Conservation (phyloP, 805 yeast genomes). For the Saccharomycopsis sp. region DNA sequence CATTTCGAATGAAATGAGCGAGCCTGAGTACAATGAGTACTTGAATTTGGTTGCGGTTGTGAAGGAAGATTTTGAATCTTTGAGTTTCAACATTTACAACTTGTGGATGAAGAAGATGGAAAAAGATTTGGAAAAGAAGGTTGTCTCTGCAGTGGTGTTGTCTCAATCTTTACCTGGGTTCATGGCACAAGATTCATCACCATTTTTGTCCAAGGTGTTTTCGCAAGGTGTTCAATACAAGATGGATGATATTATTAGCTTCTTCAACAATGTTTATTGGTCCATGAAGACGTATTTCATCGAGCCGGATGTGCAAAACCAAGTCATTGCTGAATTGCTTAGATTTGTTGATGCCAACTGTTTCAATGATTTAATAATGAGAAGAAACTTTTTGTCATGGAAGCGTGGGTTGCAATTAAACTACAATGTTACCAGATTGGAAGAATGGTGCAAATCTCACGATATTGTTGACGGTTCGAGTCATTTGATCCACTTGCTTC, state of each 20-base stretch:
- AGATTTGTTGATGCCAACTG: constrained; percentile 86
- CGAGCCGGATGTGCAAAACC: constrained; percentile 75
- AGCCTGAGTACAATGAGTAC: constrained; percentile 83
- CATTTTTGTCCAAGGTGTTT: constrained; percentile 78
- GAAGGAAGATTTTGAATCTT: constrained; percentile 86
- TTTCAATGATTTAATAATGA: constrained; percentile 91
- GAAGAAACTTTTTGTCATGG: constrained; percentile 93
- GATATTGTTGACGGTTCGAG: constrained; percentile 81
- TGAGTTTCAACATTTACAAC: constrained; percentile 88
- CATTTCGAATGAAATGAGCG: constrained; percentile 75
- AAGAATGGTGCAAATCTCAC: constrained; percentile 97
- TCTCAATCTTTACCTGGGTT: constrained; percentile 96
- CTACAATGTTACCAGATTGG: constrained; percentile 91
- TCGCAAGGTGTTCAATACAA: constrained; percentile 62
- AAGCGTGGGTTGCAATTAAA: constrained; percentile 95
- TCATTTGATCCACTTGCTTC: constrained; percentile 77
- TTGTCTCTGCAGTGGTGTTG: constrained; percentile 88
- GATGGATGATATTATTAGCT: constrained; percentile 90
- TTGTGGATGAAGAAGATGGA: constrained; percentile 96
- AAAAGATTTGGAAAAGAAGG: constrained; percentile 81
- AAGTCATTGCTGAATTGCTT: constrained; percentile 74
- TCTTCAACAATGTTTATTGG: constrained; percentile 86
- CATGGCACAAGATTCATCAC: constrained; percentile 71
- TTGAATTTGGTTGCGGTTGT: constrained; percentile 82
- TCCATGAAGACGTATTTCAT: constrained; percentile 86